These are phyloP conservation scores for Termitomyces sp. DNA, from an alignment of 768 basidiomycete genomes.

Conservation along the genomic window DNA sequence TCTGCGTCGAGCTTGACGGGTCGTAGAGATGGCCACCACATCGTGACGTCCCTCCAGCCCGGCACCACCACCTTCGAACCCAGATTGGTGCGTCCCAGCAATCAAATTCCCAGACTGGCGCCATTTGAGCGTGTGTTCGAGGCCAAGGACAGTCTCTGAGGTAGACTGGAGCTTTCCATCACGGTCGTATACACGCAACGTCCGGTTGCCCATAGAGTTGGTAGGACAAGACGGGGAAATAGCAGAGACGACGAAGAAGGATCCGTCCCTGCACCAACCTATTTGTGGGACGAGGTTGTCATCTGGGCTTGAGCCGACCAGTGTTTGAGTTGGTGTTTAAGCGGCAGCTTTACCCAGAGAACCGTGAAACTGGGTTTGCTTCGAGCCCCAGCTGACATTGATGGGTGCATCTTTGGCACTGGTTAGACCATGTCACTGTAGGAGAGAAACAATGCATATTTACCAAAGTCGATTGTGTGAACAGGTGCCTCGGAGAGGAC, in stretches of 20 bases:
- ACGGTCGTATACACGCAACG: constrained; percentile 71
- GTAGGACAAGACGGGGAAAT: constrained; percentile 39
- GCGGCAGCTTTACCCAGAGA: constrained; percentile 87
- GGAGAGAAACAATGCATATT: constrained; percentile 46
- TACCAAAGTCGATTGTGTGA: constrained; percentile 75
- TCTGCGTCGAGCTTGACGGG: no score
- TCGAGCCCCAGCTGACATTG: constrained; percentile 97
- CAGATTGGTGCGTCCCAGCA: constrained; percentile 75
- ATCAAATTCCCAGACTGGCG: constrained; percentile 86
- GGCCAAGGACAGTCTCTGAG: constrained; percentile 74
- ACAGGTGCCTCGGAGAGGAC: constrained; percentile 77
- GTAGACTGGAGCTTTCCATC: constrained; percentile 76
- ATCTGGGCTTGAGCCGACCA: constrained; percentile 53
- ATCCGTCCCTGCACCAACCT: constrained; percentile 92
- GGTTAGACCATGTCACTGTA: neutral
- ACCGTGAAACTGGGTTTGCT: constrained; percentile 96
- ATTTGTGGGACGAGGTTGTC: constrained; percentile 73
- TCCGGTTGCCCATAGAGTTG: constrained; percentile 37
- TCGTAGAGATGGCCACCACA: no score
- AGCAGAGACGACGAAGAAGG: constrained; percentile 82
- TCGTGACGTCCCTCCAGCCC: constrained; percentile 75
- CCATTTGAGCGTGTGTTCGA: constrained; percentile 82
- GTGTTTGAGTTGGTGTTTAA: constrained; percentile 36
- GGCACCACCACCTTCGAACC: constrained; percentile 63
- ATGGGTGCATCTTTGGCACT: constrained; percentile 69